Evolutionary conservation across 139 green algal genomes (phyloP), one percentile per base, ranked within the genome.

Genomic region (Asterochloris erici): DNA sequence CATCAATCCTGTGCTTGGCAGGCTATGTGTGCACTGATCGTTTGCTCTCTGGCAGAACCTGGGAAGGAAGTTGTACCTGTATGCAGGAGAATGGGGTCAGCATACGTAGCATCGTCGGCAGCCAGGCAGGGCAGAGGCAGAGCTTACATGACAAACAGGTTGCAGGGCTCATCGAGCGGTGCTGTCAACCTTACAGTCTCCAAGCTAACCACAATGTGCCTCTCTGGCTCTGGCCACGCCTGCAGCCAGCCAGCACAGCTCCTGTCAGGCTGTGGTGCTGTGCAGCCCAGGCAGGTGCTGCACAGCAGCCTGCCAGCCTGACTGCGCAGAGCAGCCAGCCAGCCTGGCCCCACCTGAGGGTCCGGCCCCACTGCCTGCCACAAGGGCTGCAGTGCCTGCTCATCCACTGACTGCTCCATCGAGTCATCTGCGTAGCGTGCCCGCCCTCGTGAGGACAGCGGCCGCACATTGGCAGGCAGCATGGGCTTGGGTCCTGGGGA

Each of bases 11-110:
- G 11, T 13, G 11, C 68, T 80, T 14, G 76, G 24, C 12, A 69
- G 54, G 11, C 60, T 21, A n/a, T 69, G 21, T 9, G 76, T 80
- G 60, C 76, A 80, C 26, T 80, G 76, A 29, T 80, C 54, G 14
- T 80, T 61, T 28, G 60, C 76, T 27, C 60, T 70, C 76, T 80
- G 76, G 76, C 76, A 80, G 76, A 80, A 80, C 10, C 68, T 61
- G 24, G 76, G 76, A 26, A 80, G 60, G 19, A 80, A 80, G 47
- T 80, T 80, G 21, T 80, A 80, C 76, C 68, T 80, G 9, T 54
- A 10, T 54, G 38, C 38, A 54, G 38, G 6, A 54, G 38, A 29
- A 27, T 27, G 16, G 70, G 14, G 19, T 17, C 70, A 76, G 47
- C 64, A 47, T 60, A 64, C 28, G 63, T 64, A 13, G 11, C 76